Evolutionary conservation across 768 basidiomycete genomes (phyloP).

Genomic region (Xerocomus potaroensis): DNA sequence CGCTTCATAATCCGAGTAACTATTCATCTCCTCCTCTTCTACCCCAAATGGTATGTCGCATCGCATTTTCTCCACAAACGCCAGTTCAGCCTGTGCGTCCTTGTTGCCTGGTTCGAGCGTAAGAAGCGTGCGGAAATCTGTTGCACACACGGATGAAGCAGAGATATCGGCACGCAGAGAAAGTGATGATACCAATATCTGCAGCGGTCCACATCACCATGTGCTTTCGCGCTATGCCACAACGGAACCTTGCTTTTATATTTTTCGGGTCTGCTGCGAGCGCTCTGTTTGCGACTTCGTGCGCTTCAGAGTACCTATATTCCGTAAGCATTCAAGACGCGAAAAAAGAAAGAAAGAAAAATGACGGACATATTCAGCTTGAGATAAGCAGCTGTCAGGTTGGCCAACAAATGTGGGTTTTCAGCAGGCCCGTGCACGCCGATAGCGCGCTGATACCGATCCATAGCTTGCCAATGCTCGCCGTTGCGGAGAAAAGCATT

Average conservation of each 20-base stretch:
- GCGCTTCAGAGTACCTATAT: slow-evolving; percentile 27
- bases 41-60: not conserved
- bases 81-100: slow-evolving; percentile 18
- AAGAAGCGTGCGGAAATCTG: slow-evolving; percentile 30
- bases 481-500: slow-evolving; percentile 39
- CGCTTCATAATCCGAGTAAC: slow-evolving; percentile 11
- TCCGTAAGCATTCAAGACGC: not conserved
- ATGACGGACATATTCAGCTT: slow-evolving; percentile 36
- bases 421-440: slow-evolving; percentile 30
- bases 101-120: slow-evolving; percentile 24
- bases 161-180: not conserved
- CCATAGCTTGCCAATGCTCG: slow-evolving; percentile 35
- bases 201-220: slow-evolving; percentile 19
- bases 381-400: slow-evolving; percentile 41
- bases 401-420: slow-evolving; percentile 37
- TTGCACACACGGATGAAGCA: not conserved
- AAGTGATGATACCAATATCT: slow-evolving; percentile 15
- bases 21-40: not conserved
- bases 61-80: not conserved
- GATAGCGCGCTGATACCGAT: slow-evolving; percentile 39
- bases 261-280: slow-evolving; percentile 29
- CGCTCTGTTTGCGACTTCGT: slow-evolving; percentile 25
- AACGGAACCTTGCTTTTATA: slow-evolving; percentile 33
- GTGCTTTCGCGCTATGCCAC: slow-evolving; percentile 33
- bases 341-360: not conserved